Evolutionary conservation across 352 stramenopile genomes (phyloP).

Genomic region (Phytophthora fragariae): DNA sequence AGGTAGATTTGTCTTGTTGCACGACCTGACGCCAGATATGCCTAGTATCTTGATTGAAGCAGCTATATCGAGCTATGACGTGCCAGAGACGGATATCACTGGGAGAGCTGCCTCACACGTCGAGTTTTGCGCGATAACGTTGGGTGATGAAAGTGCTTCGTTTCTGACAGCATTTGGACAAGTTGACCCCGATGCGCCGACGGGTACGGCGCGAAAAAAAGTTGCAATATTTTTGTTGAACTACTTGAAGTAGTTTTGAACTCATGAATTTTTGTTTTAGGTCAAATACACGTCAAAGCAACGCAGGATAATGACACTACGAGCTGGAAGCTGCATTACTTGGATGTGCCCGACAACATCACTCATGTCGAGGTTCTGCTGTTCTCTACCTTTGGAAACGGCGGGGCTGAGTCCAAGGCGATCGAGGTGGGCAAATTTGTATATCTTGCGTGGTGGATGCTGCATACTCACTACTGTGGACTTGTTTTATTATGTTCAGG

Average conservation of each 20-base stretch:
- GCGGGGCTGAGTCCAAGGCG: background rate
- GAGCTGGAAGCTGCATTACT: background rate
- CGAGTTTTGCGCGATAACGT: slow-evolving; percentile 3
- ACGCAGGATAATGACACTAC: background rate
- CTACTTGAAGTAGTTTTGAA: background rate
- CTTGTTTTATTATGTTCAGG: background rate
- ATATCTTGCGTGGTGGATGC: background rate
- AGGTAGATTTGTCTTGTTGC: too few relatives aligned
- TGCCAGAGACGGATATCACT: background rate
- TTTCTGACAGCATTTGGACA: slow-evolving; percentile 1
- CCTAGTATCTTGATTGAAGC: slow-evolving; percentile 1
- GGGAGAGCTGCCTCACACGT: background rate
- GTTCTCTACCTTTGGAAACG: slow-evolving; percentile 4
- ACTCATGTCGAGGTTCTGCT: background rate
- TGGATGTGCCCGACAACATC: slow-evolving; percentile 3
- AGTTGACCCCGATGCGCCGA: background rate
- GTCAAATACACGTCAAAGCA: background rate
- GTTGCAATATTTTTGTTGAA: background rate
- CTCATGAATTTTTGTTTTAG: background rate
- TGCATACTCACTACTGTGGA: background rate
- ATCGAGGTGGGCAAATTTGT: background rate
- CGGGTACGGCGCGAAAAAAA: background rate
- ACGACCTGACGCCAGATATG: background rate
- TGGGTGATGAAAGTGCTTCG: background rate
- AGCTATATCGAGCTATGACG: background rate